Evolutionary conservation across 371 early-diverging fungal genomes (phyloP), one percentile per base, ranked within the genome.

Genomic region (Mortierella sp.): DNA sequence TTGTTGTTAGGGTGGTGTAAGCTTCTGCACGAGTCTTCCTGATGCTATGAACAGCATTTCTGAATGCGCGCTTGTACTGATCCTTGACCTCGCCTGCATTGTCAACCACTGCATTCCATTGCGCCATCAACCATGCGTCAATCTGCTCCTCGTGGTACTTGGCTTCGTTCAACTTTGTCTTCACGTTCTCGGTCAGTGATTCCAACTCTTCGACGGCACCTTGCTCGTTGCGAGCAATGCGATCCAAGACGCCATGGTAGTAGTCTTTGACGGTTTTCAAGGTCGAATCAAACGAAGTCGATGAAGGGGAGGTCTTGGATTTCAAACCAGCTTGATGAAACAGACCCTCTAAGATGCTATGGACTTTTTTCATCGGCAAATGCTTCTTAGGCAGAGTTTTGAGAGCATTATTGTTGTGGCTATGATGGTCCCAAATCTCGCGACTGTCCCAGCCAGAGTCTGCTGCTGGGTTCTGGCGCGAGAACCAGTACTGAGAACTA

Each of bases 371-470:
- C 37, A 47, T 57, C 0, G 81, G 37, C 43, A 80, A 32, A 26
- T 66, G 62, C 51, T 72, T 75, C 66, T 80, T 80, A 65, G 81
- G 81, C 54, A 80, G 40, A 0, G 40, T 58, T 60, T 80, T 80
- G 70, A 75, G 3, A 5, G 55, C 12, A 1, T 51, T 39, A 28
- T 72, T 62, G 3, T 54, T 30, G 28, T 72, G 66, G 30, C 64
- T 66, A n/a, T 72, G 66, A 22, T 69, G 81, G 54, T 75, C 81
- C 81, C 81, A 80, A 26, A 80, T 70, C 73, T 80, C 81, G 5
- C 75, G 61, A 58, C 81, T 75, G 28, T 80, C 81, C 81, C 81
- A 80, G 26, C 62, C 75, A 12, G 61, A 60, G 18, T 60, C 61
- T 6, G 61, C 61, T 22, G 35, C 58, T 2, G 60, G 61, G 18